Evolutionary conservation across 805 yeast genomes (phyloP).

Genomic region (Candida maesae): DNA sequence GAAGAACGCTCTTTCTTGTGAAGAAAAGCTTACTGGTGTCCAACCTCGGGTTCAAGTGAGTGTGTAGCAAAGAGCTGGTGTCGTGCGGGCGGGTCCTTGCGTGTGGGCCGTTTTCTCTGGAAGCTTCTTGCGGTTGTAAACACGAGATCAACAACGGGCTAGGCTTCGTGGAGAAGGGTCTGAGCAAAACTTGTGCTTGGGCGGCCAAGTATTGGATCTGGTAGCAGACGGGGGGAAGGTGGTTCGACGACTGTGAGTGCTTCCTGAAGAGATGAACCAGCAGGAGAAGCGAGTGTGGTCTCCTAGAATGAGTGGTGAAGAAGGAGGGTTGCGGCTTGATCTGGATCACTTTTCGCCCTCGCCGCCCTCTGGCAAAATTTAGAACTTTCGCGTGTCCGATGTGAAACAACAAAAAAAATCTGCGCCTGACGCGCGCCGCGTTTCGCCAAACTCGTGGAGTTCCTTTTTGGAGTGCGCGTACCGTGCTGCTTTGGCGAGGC

Average conservation of each 20-base stretch:
- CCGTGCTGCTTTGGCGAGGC: not conserved
- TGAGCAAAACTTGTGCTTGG: not conserved
- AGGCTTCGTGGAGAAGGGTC: not conserved
- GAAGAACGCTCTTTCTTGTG: not conserved
- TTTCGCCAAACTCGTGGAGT: not conserved
- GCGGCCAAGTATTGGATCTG: not conserved
- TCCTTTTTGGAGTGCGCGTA: not conserved
- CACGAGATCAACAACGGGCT: not conserved
- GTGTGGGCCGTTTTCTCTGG: not conserved
- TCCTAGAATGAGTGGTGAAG: not conserved
- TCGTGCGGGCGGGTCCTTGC: not conserved
- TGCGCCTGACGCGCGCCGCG: not conserved
- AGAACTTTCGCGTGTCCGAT: slow-evolving; percentile 5
- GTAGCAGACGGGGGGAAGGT: not conserved
- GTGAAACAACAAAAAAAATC: slow-evolving; percentile 1
- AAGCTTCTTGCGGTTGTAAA: not conserved
- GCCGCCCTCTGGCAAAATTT: slow-evolving; percentile 6
- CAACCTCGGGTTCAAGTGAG: not conserved
- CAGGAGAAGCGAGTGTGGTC: not conserved
- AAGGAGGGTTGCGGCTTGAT: slow-evolving; percentile 13
- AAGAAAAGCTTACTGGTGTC: not conserved
- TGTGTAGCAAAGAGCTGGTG: not conserved
- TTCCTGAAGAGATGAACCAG: not conserved
- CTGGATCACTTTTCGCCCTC: slow-evolving; percentile 10
- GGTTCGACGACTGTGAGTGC: not conserved